Evolutionary conservation across 2,329 filamentous ascomycete genomes (phyloP).

Genomic region (Thielaviopsis populi): DNA sequence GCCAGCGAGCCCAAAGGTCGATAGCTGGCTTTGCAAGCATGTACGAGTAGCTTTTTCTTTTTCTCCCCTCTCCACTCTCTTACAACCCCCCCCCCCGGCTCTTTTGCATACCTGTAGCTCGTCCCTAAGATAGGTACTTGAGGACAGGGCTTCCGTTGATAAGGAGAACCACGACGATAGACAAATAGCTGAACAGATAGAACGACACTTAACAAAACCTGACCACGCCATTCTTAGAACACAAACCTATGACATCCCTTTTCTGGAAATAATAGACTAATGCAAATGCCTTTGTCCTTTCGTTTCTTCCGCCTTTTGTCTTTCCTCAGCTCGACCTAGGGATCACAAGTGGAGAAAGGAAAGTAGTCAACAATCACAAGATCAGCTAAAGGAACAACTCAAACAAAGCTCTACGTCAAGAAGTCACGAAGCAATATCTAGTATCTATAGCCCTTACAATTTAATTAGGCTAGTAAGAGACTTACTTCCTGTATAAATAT

Average conservation of each 20-base stretch:
- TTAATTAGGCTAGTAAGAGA: neutral
- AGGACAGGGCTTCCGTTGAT: too few species aligned
- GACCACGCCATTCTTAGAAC: neutral
- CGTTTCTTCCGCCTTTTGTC: neutral
- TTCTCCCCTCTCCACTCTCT: neutral
- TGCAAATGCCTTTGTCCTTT: neutral
- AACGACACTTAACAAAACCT: neutral
- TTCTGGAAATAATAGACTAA: neutral
- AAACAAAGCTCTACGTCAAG: neutral
- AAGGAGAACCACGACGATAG: too few species aligned
- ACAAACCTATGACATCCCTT: too few species aligned
- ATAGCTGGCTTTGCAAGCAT: neutral
- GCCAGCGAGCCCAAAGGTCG: too few species aligned
- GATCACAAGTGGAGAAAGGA: neutral
- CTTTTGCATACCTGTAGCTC: neutral
- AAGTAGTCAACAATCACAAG: neutral
- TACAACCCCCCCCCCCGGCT: too few species aligned
- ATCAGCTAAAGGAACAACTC: neutral
- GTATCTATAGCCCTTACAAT: neutral
- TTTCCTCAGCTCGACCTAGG: neutral
- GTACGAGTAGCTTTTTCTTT: neutral
- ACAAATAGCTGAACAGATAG: too few species aligned
- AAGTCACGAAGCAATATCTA: neutral
- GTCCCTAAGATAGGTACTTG: too few species aligned
- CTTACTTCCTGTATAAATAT: neutral